Evolutionary conservation across 2,329 filamentous ascomycete genomes (phyloP).

Genomic region (Fusarium scirpi): DNA sequence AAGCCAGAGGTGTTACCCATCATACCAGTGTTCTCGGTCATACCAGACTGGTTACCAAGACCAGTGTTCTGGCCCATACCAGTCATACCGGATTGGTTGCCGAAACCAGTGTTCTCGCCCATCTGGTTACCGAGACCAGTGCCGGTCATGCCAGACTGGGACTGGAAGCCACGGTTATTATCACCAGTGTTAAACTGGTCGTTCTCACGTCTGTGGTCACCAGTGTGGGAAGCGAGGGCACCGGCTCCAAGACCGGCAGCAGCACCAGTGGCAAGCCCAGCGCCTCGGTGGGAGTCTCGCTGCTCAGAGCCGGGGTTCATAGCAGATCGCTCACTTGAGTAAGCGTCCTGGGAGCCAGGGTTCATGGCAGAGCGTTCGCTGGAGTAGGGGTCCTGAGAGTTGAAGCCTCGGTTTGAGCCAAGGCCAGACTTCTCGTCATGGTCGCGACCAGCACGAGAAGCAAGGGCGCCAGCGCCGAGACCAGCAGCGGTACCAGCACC

Average conservation of each 20-base stretch:
- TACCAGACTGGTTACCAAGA: not conserved
- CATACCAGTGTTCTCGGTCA: not conserved
- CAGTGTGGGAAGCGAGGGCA: conserved; percentile 12
- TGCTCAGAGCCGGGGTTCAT: not conserved
- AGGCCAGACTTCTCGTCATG: not conserved
- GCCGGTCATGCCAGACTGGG: not conserved
- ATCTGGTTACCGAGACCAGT: not conserved
- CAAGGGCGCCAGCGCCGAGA: not conserved
- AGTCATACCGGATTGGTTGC: not conserved
- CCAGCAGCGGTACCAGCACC: conserved; percentile 10
- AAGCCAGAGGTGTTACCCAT: not conserved
- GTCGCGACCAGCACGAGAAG: not conserved
- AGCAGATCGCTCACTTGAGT: not conserved
- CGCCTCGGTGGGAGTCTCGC: not conserved
- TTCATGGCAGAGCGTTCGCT: not conserved
- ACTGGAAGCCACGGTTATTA: not conserved
- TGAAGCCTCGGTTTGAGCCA: not conserved
- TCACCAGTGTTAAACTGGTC: not conserved
- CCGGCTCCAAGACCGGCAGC: conserved; percentile 27
- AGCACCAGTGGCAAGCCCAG: conserved; percentile 3
- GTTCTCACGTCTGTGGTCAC: not conserved
- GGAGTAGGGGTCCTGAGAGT: not conserved
- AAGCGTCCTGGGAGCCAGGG: not conserved
- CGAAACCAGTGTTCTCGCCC: not conserved
- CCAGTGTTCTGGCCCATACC: not conserved